Percentiles rank a stretch among this genome's conserved stretches.
phyloP scores from a whole-genome alignment of 1,284 basidiomycete genomes.

The Trametes pubescens region DNA sequence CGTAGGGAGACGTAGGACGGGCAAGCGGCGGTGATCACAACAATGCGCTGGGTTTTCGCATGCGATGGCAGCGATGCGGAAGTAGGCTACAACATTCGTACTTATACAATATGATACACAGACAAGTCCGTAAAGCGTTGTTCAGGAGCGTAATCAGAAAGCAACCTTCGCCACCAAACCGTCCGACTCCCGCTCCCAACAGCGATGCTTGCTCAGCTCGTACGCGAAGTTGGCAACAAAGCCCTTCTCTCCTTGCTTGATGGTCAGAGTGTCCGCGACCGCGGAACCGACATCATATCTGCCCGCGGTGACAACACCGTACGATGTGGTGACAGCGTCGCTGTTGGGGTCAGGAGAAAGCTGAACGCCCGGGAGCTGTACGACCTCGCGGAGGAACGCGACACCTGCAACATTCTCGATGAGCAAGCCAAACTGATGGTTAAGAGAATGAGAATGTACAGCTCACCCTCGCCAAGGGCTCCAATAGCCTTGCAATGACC shows the following conservation, averaged over 20 bases:
- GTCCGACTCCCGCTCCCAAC: conserved; percentile 66
- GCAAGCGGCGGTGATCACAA: neutral
- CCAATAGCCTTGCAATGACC: conserved; percentile 82
- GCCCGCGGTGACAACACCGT: conserved; percentile 68
- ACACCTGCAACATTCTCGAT: conserved; percentile 48
- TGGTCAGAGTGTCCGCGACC: conserved; percentile 51
- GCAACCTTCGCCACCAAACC: conserved; percentile 64
- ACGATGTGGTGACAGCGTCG: conserved; percentile 57
- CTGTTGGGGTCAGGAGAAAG: conserved; percentile 45
- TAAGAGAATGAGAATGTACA: too few relatives aligned
- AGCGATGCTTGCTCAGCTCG: conserved; percentile 70
- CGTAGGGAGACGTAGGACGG: too few relatives aligned
- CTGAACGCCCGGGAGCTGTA: conserved; percentile 55
- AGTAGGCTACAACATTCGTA: neutral
- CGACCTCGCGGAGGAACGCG: conserved; percentile 54
- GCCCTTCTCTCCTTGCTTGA: conserved; percentile 55
- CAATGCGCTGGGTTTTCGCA: too few relatives aligned
- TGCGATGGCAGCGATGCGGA: neutral
- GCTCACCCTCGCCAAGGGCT: conserved; percentile 70
- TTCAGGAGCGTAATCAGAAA: conserved; percentile 48
- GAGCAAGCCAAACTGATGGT: neutral
- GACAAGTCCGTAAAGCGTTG: neutral
- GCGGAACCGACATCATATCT: conserved; percentile 53
- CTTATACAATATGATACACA: conserved; percentile 10
- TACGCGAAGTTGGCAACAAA: conserved; percentile 67